These are phyloP conservation scores for Graphilbum fragrans DNA, from an alignment of 2,329 filamentous ascomycete genomes.

Conservation along the genomic window DNA sequence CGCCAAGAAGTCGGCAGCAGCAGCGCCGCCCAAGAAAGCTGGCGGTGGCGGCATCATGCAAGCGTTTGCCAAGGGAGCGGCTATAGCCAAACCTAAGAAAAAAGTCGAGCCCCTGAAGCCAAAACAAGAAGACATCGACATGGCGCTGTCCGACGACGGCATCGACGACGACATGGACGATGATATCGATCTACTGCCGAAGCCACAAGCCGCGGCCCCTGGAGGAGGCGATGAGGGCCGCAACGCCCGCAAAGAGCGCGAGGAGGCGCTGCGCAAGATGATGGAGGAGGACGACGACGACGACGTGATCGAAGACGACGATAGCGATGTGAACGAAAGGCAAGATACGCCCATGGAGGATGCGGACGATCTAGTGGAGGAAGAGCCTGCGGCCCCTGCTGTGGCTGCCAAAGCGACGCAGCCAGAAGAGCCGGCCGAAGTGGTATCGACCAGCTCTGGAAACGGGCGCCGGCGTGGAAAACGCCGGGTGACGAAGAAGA, in stretches of 20 bases:
- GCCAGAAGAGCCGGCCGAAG: slow-evolving; percentile 26
- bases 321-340: slow-evolving; percentile 19
- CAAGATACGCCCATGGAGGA: slow-evolving; percentile 23
- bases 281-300: slow-evolving; percentile 60
- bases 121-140: slow-evolving; percentile 33
- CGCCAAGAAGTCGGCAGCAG: slow-evolving; percentile 1
- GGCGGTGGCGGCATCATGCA: slow-evolving; percentile 47
- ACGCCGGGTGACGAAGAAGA: slow-evolving; percentile 77
- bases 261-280: slow-evolving; percentile 58
- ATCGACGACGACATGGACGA: slow-evolving; percentile 30
- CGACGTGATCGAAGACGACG: slow-evolving; percentile 35
- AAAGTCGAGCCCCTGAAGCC: slow-evolving; percentile 22
- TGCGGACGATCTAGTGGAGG: slow-evolving; percentile 14
- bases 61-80: slow-evolving; percentile 58
- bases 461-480: slow-evolving; percentile 61
- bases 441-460: slow-evolving; percentile 35
- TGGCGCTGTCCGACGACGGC: slow-evolving; percentile 38
- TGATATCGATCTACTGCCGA: slow-evolving; percentile 38
- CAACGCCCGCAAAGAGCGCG: slow-evolving; percentile 44
- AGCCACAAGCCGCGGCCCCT: slow-evolving; percentile 18
- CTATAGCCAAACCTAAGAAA: slow-evolving; percentile 38
- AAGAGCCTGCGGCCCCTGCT: slow-evolving; percentile 23
- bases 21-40: slow-evolving; percentile 37
- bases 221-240: slow-evolving; percentile 15
- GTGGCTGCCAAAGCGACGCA: slow-evolving; percentile 22